Base-by-base conservation (phyloP, 176 grass and related monocot species). In the Phoenix dactylifera region DNA sequence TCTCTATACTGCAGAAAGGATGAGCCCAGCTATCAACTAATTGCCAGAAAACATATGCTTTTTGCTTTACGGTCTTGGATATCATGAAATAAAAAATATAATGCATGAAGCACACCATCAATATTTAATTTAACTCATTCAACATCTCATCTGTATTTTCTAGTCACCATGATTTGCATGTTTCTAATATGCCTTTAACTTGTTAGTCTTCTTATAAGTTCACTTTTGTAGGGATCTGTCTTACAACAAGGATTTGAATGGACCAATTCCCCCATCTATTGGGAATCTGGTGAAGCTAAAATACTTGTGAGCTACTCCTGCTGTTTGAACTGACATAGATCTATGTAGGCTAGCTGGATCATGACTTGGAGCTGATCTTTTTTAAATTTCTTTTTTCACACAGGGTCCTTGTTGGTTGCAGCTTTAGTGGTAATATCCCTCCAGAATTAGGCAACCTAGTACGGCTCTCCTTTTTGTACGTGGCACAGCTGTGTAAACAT, bases 371-470 rank as follows among this genome's bases (percentile, higher is more conserved):
- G 17, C 59, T 61, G 17, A 61, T 35, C n/a, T 50, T 74, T 67
- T 72, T 24, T 53, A 39, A 16, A 6, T 54, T 18, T 6, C 18
- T 56, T 68, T 26, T 55, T 5, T n/a, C 22, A 15, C 7, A 0
- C 16, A 71, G 68, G 39, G 16, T 71, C n/a, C 56, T 71, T 60
- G 16, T 20, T 26, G 30, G 35, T 51, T 71, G 68, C 68, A 60
- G 57, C 6, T 71, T 71, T 55, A 51, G 35, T 60, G 68, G 68
- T 17, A 51, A 16, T 17, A 51, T 71, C 50, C 68, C 68, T 4
- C 22, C 55, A 20, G 68, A 71, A 23, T 22, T 71, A 19, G 68
- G 68, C 22, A 59, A 50, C 22, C 39, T 71, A 4, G 1, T 7
- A 52, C 49, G 22, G 6, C 56, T 71, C 22, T 5, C 0, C 5